phyloP scores from a whole-genome alignment of 176 grass and related monocot species.

The Aegilops umbellulata region DNA sequence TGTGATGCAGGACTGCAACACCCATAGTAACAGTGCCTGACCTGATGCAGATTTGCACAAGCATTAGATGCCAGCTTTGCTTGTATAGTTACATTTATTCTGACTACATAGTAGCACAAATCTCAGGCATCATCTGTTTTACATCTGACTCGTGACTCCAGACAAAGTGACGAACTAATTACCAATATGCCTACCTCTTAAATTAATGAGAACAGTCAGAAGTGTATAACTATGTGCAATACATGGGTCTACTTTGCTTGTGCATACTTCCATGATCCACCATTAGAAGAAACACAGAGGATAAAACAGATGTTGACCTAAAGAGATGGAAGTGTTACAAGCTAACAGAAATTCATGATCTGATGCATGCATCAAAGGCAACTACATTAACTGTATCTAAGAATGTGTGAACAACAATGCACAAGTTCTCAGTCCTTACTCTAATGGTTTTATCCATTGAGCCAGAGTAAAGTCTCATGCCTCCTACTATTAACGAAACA shows the following conservation, averaged over 20 bases:
- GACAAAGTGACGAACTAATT: background rate
- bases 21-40: background rate
- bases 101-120: constrained; percentile 3
- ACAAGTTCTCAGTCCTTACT: constrained; percentile 57
- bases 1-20: constrained; percentile 7
- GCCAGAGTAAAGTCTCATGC: constrained; percentile 74
- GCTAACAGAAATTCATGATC: background rate
- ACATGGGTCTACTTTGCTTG: background rate
- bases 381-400: constrained; percentile 8
- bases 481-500: constrained; percentile 78
- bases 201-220: background rate
- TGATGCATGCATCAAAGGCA: background rate
- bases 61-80: constrained; percentile 18
- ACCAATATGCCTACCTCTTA: constrained; percentile 4
- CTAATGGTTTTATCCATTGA: constrained; percentile 95
- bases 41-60: constrained; percentile 3
- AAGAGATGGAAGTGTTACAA: background rate
- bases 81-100: constrained; percentile 12
- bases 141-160: background rate
- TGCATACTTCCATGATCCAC: constrained; percentile 27
- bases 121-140: background rate
- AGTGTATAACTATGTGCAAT: background rate
- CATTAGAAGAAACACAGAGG: background rate
- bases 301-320: constrained; percentile 14
- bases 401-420: constrained; percentile 4